Evolutionary conservation across 2,329 filamentous ascomycete species (phyloP).

Genomic region (Zarea fungicola): DNA sequence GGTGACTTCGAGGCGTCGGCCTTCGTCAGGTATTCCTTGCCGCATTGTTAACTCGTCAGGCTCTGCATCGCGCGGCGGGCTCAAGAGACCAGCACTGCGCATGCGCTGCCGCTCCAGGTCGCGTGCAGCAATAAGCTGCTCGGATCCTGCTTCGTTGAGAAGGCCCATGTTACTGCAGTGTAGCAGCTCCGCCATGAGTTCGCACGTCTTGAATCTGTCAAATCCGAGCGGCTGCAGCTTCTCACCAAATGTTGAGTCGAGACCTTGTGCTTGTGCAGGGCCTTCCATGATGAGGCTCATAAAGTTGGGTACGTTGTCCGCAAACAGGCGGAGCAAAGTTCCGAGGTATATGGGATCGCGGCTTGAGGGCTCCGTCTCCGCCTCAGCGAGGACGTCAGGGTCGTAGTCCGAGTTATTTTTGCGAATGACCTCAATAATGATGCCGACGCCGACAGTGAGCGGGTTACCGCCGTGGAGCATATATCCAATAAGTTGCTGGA

Average conservation of each 20-base stretch:
- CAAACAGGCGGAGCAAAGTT: slow-evolving; percentile 81
- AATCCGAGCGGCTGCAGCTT: slow-evolving; percentile 94
- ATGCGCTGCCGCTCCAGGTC: slow-evolving; percentile 78
- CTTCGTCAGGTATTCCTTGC: slow-evolving; percentile 50
- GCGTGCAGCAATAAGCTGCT: slow-evolving; percentile 74
- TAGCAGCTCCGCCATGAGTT: slow-evolving; percentile 93
- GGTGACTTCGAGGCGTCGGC: slow-evolving; percentile 69
- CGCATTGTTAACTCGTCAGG: slow-evolving; percentile 57
- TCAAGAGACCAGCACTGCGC: slow-evolving; percentile 68
- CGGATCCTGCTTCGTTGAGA: slow-evolving; percentile 84
- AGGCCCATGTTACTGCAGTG: slow-evolving; percentile 99
- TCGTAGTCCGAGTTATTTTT: slow-evolving; percentile 99
- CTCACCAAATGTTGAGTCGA: slow-evolving; percentile 83
- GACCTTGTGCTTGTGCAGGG: slow-evolving; percentile 64
- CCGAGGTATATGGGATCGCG: slow-evolving; percentile 95
- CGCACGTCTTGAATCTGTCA: slow-evolving; percentile 97
- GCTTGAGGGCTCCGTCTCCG: slow-evolving; percentile 72
- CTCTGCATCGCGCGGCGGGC: slow-evolving; percentile 34
- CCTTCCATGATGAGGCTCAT: slow-evolving; percentile 83
- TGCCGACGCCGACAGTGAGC: slow-evolving; percentile 91
- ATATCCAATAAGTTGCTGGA: slow-evolving; percentile 77
- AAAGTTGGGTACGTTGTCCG: slow-evolving; percentile 86
- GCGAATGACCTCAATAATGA: slow-evolving; percentile 95
- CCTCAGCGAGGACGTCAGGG: slow-evolving; percentile 78
- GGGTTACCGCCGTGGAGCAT: slow-evolving; percentile 95